Conservation (phyloP, 164 flowering plant genomes). For the Vitis vinifera region ASM3070453v1 NC_081805.1:3374501-3375000, state of each 20-base stretch:
- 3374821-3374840: background rate
- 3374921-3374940: slow-evolving; percentile 70
- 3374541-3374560: slow-evolving; percentile 50
- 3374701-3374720: slow-evolving; percentile 52
- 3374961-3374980: slow-evolving; percentile 50
- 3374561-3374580: slow-evolving; percentile 60
- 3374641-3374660: background rate
- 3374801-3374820: slow-evolving; percentile 54
- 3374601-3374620: slow-evolving; percentile 50
- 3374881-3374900: background rate
- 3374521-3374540: slow-evolving; percentile 81
- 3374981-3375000: slow-evolving; percentile 67
- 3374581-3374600: slow-evolving; percentile 50
- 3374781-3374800: slow-evolving; percentile 55
- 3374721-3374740: slow-evolving; percentile 46
- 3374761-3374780: slow-evolving; percentile 46
- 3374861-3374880: background rate
- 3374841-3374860: background rate
- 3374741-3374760: slow-evolving; percentile 58
- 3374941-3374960: slow-evolving; percentile 72
- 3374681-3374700: slow-evolving; percentile 44
- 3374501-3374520: slow-evolving; percentile 58
- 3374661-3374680: background rate
- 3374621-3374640: background rate
- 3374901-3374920: slow-evolving; percentile 69